Base-by-base conservation (phyloP, 225 moss, liverwort and hornwort genomes). In the Lunularia cruciata region DNA sequence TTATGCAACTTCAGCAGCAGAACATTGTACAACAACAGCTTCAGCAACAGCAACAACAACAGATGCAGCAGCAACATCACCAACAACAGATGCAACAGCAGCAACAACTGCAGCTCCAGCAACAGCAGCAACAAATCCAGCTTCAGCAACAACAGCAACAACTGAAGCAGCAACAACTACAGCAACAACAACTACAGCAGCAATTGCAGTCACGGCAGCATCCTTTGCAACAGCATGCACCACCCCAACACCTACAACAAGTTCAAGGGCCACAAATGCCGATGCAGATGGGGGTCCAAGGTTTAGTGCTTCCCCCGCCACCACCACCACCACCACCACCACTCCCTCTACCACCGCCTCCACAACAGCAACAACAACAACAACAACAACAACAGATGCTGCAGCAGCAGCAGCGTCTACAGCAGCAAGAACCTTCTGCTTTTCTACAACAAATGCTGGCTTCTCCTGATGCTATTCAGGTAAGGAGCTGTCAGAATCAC, bases 381-480 rank as follows among this genome's bases (percentile, higher is more conserved):
- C 65, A 31, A n/a, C 48, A 46, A 43, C 43, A 43, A 1, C 43
- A 43, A 11, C 70, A 32, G 57, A 27, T 6, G 22, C 70, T 14
- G 45, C 80, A 60, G 45, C 47, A 37, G 47, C 79, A 73, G 28
- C 79, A 65, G 69, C 73, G 60, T 37, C 40, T 26, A 18, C 84
- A 77, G 70, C 79, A 65, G 69, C 96, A 82, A 70, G 91, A 90
- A 69, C 81, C 90, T 76, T 82, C 90, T 70, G 87, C 84, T 60
- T 80, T 98, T 64, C 72, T 93, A 76, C 93, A 93, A 61, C 91
- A 98, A 76, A 89, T 98, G 77, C 89, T 98, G 70, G 87, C 91
- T 57, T 98, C 96, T 45, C 96, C 96, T 27, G 90, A 88, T 68
- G 94, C 91, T 74, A 98, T 98, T 65, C 93, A 98, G 85, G 96